A percentile compares a stretch with the other conserved stretches of the same genome.
phyloP scores from a whole-genome alignment of 192 early-diverging fungal species.

The Coemansia guatemalensis region DNA sequence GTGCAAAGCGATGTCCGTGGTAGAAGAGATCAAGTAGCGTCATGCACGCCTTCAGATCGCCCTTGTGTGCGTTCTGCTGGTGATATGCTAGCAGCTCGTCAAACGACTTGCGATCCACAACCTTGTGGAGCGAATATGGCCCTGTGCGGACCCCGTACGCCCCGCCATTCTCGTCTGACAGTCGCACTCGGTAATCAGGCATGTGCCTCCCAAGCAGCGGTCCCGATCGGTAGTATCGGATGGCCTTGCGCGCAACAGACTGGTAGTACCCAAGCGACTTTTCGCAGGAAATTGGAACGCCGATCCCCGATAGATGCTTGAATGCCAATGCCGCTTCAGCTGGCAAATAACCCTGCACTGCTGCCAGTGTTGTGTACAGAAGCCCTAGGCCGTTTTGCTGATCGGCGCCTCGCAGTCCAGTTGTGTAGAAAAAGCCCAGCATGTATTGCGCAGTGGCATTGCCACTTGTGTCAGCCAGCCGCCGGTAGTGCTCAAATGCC shows the following conservation, averaged over 20 bases:
- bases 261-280: conserved; percentile 79
- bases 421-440: conserved; percentile 89
- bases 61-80: conserved; percentile 58
- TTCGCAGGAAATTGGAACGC: conserved; percentile 72
- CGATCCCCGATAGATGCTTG: conserved; percentile 79
- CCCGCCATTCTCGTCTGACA: conserved; percentile 80
- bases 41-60: conserved; percentile 52
- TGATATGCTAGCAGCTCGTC: conserved; percentile 81
- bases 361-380: conserved; percentile 81
- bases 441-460: conserved; percentile 85
- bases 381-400: conserved; percentile 56
- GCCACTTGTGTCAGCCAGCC: conserved; percentile 64
- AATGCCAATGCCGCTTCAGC: conserved; percentile 87
- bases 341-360: conserved; percentile 65
- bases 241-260: conserved; percentile 73
- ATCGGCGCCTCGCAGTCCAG: conserved; percentile 68
- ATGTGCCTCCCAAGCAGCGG: conserved; percentile 80
- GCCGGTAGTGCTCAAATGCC: conserved; percentile 66
- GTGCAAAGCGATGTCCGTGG: conserved; percentile 59
- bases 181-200: conserved; percentile 63
- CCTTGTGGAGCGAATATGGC: conserved; percentile 31
- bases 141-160: conserved; percentile 83
- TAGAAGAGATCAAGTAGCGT: conserved; percentile 83
- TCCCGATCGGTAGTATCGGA: conserved; percentile 66
- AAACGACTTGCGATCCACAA: conserved; percentile 56